phyloP scores from a whole-genome alignment of 2,329 filamentous ascomycete genomes.

The Cercospora brassicicola region DNA sequence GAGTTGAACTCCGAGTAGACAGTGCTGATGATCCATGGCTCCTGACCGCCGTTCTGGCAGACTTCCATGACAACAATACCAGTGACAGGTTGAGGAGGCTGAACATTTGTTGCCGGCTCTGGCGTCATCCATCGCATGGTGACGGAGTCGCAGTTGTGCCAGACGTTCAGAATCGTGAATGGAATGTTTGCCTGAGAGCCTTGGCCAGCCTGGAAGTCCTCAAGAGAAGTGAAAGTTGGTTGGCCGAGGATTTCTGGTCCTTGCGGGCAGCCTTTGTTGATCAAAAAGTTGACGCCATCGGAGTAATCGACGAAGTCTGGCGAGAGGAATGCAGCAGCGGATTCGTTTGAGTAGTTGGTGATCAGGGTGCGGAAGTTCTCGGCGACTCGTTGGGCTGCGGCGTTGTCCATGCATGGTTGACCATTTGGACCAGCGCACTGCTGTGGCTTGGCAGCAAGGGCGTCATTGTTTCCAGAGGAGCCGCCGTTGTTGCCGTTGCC shows the following conservation, averaged over 20 bases:
- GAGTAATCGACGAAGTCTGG: slow-evolving; percentile 36
- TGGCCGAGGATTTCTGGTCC: slow-evolving; percentile 28
- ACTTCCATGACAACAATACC: slow-evolving; percentile 36
- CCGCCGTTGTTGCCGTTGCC: slow-evolving; percentile 8
- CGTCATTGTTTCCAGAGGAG: background rate
- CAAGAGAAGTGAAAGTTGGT: slow-evolving; percentile 34
- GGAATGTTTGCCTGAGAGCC: slow-evolving; percentile 35
- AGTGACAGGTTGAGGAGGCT: slow-evolving; percentile 29
- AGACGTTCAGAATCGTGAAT: slow-evolving; percentile 37
- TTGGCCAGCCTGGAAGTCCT: slow-evolving; percentile 35
- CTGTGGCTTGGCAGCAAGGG: background rate
- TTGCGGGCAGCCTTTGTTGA: slow-evolving; percentile 33
- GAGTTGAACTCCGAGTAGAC: slow-evolving; percentile 38
- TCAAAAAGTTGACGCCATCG: slow-evolving; percentile 36
- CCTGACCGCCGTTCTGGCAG: slow-evolving; percentile 15
- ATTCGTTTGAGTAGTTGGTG: slow-evolving; percentile 33
- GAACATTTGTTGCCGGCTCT: slow-evolving; percentile 20
- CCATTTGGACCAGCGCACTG: slow-evolving; percentile 10
- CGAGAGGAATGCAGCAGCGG: slow-evolving; percentile 29
- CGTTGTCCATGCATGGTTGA: slow-evolving; percentile 31
- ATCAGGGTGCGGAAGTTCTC: slow-evolving; percentile 37
- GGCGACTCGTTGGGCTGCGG: slow-evolving; percentile 30
- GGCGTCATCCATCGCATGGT: slow-evolving; percentile 35
- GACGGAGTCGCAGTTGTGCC: slow-evolving; percentile 37
- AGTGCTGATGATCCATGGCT: slow-evolving; percentile 35